Evolutionary conservation across 2,329 filamentous ascomycete genomes (phyloP), one percentile per base, ranked within the genome.

Genomic region (Hypoxylon sp.): DNA sequence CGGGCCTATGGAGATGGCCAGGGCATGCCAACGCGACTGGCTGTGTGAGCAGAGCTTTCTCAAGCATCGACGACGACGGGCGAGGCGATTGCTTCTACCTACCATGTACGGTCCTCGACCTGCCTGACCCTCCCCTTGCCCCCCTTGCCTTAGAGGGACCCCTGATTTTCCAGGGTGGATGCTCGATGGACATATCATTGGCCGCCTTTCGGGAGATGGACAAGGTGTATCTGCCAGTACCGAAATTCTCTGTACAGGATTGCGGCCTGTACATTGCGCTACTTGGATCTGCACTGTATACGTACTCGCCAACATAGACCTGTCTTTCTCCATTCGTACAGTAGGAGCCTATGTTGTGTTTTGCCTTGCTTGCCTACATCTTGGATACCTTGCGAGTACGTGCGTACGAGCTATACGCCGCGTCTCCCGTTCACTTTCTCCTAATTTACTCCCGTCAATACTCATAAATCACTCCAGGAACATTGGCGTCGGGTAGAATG

Each of bases 111-210:
- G 9, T 13, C 13, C 37, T 23, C 18, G 18, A 20, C 18, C 50
- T n/a, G n/a, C n/a, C n/a, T n/a, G n/a, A n/a, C n/a, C n/a, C n/a
- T n/a, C n/a, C n/a, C n/a, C n/a, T n/a, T n/a, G n/a, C n/a, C 54
- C 65, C 67, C 67, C 66, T 67, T 69, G 65, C 68, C 62, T 69
- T 65, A 62, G 66, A 61, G 58, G 50, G 63, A 68, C 67, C 68
- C 68, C 68, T 69, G 65, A 67, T 69, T 58, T 63, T 51, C 50
- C 50, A 51, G 54, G 53, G 47, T 54, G 49, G 49, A 18, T 54
- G 49, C 37, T 62, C 55, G 64, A 52, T 59, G 40, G 52, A 45
- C 49, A 60, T 41, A 47, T 63, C 60, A 70, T 70, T 70, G 68
- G 67, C 58, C 63, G 64, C 66, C 65, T 67, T 67, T 65, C 52